Evolutionary conservation across 164 flowering plant genomes (phyloP).

Genomic region (Dillenia turbinata): DNA sequence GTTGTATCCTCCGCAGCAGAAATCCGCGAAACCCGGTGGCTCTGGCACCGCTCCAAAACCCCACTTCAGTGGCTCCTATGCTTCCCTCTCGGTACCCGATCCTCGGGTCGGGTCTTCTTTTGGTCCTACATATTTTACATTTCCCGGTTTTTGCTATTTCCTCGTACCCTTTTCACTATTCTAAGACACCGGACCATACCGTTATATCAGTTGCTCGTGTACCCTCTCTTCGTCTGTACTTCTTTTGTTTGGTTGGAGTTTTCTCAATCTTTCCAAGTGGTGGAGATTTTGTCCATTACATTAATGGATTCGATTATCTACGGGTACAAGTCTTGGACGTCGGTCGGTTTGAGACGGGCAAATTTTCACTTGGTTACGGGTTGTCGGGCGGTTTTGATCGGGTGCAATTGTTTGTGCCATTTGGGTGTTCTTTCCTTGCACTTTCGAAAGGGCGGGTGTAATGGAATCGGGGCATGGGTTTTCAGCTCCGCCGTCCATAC

Average conservation of each 20-base stretch:
- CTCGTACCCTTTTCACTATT: slow-evolving; percentile 45
- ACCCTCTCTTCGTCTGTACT: slow-evolving; percentile 40
- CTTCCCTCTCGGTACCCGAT: slow-evolving; percentile 83
- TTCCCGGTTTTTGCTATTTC: slow-evolving; percentile 62
- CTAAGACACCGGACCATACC: slow-evolving; percentile 43
- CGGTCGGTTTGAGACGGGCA: slow-evolving; percentile 51
- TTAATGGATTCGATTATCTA: slow-evolving; percentile 50
- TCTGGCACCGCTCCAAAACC: slow-evolving; percentile 59
- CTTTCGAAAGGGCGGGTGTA: slow-evolving; percentile 69
- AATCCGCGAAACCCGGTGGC: slow-evolving; percentile 84
- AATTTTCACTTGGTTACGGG: slow-evolving; percentile 55
- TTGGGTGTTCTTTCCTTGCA: slow-evolving; percentile 67
- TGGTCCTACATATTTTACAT: slow-evolving; percentile 82
- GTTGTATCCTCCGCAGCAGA: slow-evolving; percentile 67
- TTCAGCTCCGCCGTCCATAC: slow-evolving; percentile 52
- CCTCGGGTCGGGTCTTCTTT: slow-evolving; percentile 86
- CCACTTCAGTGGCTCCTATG: slow-evolving; percentile 86
- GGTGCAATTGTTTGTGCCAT: slow-evolving; percentile 60
- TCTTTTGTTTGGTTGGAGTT: slow-evolving; percentile 88
- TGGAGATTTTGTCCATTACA: slow-evolving; percentile 56
- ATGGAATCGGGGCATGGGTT: slow-evolving; percentile 83
- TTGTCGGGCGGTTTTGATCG: slow-evolving; percentile 56
- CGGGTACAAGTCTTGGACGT: slow-evolving; percentile 77
- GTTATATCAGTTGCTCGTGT: slow-evolving; percentile 48
- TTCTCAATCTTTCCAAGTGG: slow-evolving; percentile 84